Base-by-base conservation (phyloP, 2,329 filamentous ascomycete genomes). In the Clonostachys rosea region DNA sequence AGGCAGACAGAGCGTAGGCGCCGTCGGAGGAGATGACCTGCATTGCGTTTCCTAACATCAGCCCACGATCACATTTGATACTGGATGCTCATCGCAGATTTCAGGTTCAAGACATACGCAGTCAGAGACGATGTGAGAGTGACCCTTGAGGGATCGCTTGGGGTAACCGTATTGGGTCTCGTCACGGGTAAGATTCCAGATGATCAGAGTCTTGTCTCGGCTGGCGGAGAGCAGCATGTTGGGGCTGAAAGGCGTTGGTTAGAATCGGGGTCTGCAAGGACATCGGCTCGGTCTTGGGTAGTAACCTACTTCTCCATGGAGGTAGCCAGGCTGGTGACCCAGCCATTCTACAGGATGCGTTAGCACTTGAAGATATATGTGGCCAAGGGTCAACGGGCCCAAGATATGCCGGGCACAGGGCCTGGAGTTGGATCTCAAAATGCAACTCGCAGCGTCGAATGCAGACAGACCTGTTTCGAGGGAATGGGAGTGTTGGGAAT, bases 81-180 rank as follows among this genome's bases (percentile, higher is more conserved):
- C 47, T 45, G 24, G 24, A 30, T 30, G 24, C 24, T 54, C 49
- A 51, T 51, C 49, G 44, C 45, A 44, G 45, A 43, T 46, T 36
- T 43, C 43, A 44, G 41, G 44, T 45, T 48, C 43, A 40, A 36
- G 68, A 88, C 89, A 66, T 94, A 95, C 94, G 79, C 94, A 97
- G 87, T 99, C 94, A 74, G 94, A 97, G 71, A 99, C 91, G 74
- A 99, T 99, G 87, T 99, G 94, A 58, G 91, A 96, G 84, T 99
- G 94, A 69, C 94, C 94, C 79, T 95, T 87, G 63, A 99, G 91
- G 70, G 90, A 95, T 78, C 94, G 87, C 86, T 99, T 97, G 70
- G 94, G 94, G 84, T 96, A 96, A 66, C 94, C 94, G 83, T 97
- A 99, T 71, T 89, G 87, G 72, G 86, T 85, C 80, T 97, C 94